Conservation (phyloP, 1,284 basidiomycete genomes). For the Malassezia furfur region DNA sequence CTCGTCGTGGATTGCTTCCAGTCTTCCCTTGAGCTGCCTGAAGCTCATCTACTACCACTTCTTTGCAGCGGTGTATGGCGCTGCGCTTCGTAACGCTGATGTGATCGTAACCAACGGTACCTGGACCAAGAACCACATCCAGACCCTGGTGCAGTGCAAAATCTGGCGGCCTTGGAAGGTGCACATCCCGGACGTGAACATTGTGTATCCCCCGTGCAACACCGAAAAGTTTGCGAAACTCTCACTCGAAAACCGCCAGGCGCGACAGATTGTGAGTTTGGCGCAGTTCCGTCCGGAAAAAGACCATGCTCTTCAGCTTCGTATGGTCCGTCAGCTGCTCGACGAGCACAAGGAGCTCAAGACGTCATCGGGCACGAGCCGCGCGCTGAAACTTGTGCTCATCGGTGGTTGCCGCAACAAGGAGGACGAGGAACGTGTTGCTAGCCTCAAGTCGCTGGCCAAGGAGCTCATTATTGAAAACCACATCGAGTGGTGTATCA, state of each 20-base stretch:
- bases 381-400: conserved; percentile 52
- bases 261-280: conserved; percentile 49
- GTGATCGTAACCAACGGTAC: conserved; percentile 81
- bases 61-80: conserved; percentile 73
- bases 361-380: neutral
- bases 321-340: conserved; percentile 60
- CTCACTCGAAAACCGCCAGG: conserved; percentile 52
- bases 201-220: conserved; percentile 88
- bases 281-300: conserved; percentile 82
- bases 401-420: conserved; percentile 75
- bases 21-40: conserved; percentile 55
- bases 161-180: conserved; percentile 12
- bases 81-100: conserved; percentile 63
- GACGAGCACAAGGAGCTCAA: conserved; percentile 43
- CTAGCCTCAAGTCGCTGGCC: conserved; percentile 57
- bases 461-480: conserved; percentile 58
- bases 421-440: conserved; percentile 64
- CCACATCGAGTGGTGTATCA: conserved; percentile 69
- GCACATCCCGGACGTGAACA: conserved; percentile 46
- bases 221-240: conserved; percentile 64
- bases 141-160: conserved; percentile 51
- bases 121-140: conserved; percentile 83
- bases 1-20: conserved; percentile 54
- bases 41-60: conserved; percentile 84
- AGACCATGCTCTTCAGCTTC: conserved; percentile 73